phyloP scores from a whole-genome alignment of 495 filamentous ascomycete species.

The Podospora bellae-mahoneyi region DNA sequence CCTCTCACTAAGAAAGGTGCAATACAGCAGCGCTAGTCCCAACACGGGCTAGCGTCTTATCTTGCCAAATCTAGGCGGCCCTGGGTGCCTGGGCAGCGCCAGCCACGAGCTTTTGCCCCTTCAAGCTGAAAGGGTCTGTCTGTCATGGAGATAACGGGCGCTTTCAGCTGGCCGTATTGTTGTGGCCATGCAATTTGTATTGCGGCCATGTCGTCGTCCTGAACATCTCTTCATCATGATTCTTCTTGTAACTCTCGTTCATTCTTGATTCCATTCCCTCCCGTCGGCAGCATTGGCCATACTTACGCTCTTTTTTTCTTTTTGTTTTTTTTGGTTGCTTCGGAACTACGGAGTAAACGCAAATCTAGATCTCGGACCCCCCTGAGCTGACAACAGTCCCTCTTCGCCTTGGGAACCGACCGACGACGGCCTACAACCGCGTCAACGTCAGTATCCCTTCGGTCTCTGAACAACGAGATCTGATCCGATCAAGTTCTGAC shows the following conservation, averaged over 20 bases:
- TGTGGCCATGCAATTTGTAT: background rate
- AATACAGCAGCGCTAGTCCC: background rate
- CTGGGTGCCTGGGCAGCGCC: background rate
- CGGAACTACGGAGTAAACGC: background rate
- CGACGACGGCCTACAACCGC: no score
- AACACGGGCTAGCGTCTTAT: background rate
- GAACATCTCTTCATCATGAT: background rate
- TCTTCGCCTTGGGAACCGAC: no score
- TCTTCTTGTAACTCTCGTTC: background rate
- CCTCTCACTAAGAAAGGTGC: no score
- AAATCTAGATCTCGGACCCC: background rate
- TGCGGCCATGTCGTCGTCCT: background rate
- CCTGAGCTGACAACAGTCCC: background rate
- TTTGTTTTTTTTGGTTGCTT: background rate
- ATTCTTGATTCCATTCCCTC: background rate
- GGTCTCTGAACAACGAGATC: no score
- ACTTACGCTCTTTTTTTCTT: background rate
- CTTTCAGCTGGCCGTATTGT: background rate
- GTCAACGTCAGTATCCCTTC: no score
- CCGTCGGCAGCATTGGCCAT: background rate
- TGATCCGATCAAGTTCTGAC: no score
- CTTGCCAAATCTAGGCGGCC: background rate
- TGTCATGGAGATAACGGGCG: background rate
- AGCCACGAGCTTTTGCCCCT: background rate
- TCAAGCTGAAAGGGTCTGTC: background rate